phyloP scores from a whole-genome alignment of 345 rosid genomes.

The Streptanthus diversifolius region DNA sequence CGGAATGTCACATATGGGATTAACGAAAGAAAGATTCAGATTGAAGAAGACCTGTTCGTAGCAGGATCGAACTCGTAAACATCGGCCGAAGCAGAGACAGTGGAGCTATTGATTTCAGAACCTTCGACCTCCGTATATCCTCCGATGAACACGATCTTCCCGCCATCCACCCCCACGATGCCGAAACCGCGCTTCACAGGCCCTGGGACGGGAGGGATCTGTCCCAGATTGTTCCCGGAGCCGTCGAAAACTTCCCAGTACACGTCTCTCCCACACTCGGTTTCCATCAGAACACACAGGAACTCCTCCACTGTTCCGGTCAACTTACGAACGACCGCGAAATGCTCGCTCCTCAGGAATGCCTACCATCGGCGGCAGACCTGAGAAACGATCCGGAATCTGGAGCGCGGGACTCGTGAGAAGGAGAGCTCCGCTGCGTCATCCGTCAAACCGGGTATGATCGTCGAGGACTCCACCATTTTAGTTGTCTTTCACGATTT shows the following conservation, averaged over 20 bases:
- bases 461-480: background rate
- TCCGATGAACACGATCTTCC: slow-evolving; percentile 74
- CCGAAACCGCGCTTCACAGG: slow-evolving; percentile 63
- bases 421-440: slow-evolving; percentile 80
- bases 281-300: slow-evolving; percentile 60
- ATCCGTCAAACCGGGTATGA: slow-evolving; percentile 75
- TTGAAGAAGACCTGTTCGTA: slow-evolving; percentile 65
- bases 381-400: slow-evolving; percentile 52
- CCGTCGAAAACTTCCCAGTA: slow-evolving; percentile 78
- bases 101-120: slow-evolving; percentile 31
- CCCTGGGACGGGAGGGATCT: slow-evolving; percentile 77
- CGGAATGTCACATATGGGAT: background rate
- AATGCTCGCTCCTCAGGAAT: slow-evolving; percentile 68
- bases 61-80: slow-evolving; percentile 73
- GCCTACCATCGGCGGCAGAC: slow-evolving; percentile 79
- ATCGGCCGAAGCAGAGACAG: slow-evolving; percentile 52
- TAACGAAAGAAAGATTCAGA: background rate
- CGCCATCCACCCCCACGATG: slow-evolving; percentile 50
- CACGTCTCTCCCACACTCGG: slow-evolving; percentile 64
- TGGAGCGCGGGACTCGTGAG: slow-evolving; percentile 61
- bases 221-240: slow-evolving; percentile 48
- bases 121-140: slow-evolving; percentile 62
- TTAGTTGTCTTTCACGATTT: background rate
- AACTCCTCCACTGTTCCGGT: slow-evolving; percentile 72
- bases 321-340: slow-evolving; percentile 49